Conservation (phyloP, 2,329 filamentous ascomycete genomes). For the Trichoderma simmonsii region DNA sequence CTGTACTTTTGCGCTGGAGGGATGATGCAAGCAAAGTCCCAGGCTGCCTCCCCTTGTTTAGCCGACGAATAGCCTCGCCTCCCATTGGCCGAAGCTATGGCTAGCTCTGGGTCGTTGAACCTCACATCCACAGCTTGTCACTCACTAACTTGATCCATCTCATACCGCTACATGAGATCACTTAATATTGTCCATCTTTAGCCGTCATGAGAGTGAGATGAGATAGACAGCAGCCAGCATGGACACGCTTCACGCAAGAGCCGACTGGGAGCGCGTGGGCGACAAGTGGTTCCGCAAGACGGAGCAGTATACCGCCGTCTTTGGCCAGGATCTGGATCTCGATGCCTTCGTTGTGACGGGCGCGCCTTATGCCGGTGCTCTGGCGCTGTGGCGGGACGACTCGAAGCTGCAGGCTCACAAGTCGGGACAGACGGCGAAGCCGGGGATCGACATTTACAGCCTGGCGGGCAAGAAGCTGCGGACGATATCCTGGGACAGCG, state of each 20-base stretch:
- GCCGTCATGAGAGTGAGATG: constrained; percentile 30
- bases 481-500: constrained; percentile 87
- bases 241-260: constrained; percentile 65
- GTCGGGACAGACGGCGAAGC: constrained; percentile 67
- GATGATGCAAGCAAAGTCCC: not conserved
- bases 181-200: too few species aligned
- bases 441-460: constrained; percentile 91
- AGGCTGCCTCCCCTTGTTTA: constrained; percentile 20
- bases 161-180: not conserved
- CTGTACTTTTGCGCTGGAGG: not conserved
- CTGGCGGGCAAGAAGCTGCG: constrained; percentile 85
- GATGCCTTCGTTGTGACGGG: constrained; percentile 91
- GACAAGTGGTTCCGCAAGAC: constrained; percentile 94
- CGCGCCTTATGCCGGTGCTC: constrained; percentile 87
- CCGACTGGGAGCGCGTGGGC: constrained; percentile 91
- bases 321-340: constrained; percentile 88
- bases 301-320: constrained; percentile 87
- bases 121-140: not conserved
- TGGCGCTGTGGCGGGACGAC: constrained; percentile 91
- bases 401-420: constrained; percentile 77
- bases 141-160: not conserved
- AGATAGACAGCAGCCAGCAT: constrained; percentile 35
- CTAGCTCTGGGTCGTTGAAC: constrained; percentile 7
- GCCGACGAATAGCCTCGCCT: constrained; percentile 33
- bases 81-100: constrained; percentile 14